phyloP scores from a whole-genome alignment of 495 filamentous ascomycete species.

The Neohortaea acidophila region DNA sequence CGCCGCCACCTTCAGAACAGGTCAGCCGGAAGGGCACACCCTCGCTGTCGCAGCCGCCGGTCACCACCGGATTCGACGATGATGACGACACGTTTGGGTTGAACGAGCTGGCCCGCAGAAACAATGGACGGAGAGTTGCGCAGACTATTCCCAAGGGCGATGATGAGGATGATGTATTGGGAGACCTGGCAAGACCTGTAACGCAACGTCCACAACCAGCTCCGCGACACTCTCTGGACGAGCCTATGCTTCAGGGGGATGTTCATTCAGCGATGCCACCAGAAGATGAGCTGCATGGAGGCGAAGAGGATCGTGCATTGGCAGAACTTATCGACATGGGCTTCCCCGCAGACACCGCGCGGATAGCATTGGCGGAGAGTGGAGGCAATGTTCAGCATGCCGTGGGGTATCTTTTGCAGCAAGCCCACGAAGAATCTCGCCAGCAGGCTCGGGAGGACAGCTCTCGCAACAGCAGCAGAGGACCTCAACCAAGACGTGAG shows the following conservation, averaged over 20 bases:
- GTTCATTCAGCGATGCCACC: not conserved
- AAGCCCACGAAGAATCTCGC: conserved; percentile 62
- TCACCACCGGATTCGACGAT: conserved; percentile 16
- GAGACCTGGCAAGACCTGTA: conserved; percentile 71
- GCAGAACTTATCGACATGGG: conserved; percentile 93
- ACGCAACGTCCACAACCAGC: conserved; percentile 39
- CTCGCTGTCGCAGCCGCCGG: not conserved
- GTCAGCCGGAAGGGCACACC: conserved; percentile 18
- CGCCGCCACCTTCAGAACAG: conserved; percentile 22
- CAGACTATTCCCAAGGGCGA: conserved; percentile 21
- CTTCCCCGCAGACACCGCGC: conserved; percentile 67
- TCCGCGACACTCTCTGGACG: not conserved
- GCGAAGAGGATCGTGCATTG: conserved; percentile 64
- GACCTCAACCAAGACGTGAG: conserved; percentile 25
- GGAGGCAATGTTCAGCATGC: conserved; percentile 76
- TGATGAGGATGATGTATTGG: conserved; percentile 74
- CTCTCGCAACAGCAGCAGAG: conserved; percentile 21
- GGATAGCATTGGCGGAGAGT: conserved; percentile 61
- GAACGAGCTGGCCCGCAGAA: conserved; percentile 37
- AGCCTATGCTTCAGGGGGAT: not conserved
- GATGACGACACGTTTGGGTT: conserved; percentile 88
- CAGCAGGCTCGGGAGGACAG: conserved; percentile 38
- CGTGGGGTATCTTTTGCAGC: conserved; percentile 75
- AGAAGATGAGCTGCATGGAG: conserved; percentile 13
- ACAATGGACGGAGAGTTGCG: conserved; percentile 26